These are phyloP conservation scores for Rhytidhysteron rufulum DNA, from an alignment of 2,329 filamentous ascomycete genomes.

Conservation along the genomic window DNA sequence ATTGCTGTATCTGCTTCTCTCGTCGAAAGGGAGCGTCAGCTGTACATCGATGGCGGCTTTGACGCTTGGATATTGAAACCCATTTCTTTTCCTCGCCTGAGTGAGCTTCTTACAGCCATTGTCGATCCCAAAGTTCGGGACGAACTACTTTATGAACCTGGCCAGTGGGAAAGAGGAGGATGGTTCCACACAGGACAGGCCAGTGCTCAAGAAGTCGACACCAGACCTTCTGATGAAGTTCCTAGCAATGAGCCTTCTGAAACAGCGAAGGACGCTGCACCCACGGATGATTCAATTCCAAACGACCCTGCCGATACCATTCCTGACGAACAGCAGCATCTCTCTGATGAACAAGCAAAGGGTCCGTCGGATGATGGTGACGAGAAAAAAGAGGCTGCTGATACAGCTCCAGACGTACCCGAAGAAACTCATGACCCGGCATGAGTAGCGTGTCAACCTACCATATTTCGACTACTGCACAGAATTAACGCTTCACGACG, in stretches of 20 bases:
- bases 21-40: slow-evolving; percentile 63
- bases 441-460: too few relatives aligned
- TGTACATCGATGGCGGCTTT: slow-evolving; percentile 74
- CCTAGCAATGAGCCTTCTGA: slow-evolving; percentile 11
- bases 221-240: slow-evolving; percentile 24
- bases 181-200: slow-evolving; percentile 62
- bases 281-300: slow-evolving; percentile 16
- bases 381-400: too few relatives aligned
- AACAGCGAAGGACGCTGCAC: slow-evolving; percentile 13
- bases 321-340: slow-evolving; percentile 19
- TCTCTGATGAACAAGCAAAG: slow-evolving; percentile 15
- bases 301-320: slow-evolving; percentile 12
- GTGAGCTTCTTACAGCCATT: slow-evolving; percentile 66
- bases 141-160: slow-evolving; percentile 64
- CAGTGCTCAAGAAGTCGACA: slow-evolving; percentile 35
- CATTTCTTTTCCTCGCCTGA: slow-evolving; percentile 73
- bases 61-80: slow-evolving; percentile 91
- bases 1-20: slow-evolving; percentile 85
- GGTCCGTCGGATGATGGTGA: too few relatives aligned
- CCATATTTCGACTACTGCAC: too few relatives aligned
- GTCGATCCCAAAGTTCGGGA: slow-evolving; percentile 56
- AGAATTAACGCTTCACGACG: too few relatives aligned
- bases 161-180: slow-evolving; percentile 79
- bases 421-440: not conserved
- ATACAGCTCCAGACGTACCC: too few relatives aligned